Percentiles rank a stretch among this genome's conserved stretches.
Conservation (phyloP, 225 moss, liverwort and hornwort species). For the Lunularia cruciata region DNA sequence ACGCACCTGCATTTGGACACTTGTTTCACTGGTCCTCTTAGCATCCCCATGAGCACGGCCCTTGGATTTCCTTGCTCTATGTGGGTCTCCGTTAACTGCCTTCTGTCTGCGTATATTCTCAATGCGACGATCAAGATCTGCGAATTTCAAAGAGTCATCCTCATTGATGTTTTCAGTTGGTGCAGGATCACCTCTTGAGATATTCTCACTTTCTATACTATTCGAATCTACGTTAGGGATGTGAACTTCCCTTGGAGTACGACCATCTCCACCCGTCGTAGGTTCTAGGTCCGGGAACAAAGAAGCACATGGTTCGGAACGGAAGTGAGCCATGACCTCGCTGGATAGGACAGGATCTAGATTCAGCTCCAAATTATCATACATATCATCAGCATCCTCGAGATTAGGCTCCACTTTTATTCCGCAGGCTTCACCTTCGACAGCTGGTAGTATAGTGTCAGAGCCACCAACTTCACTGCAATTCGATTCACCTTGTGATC, state of each 20-base stretch:
- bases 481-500: not conserved
- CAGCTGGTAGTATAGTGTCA: not conserved
- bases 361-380: constrained; percentile 19
- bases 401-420: not conserved
- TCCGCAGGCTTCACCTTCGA: not conserved
- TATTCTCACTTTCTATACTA: not conserved
- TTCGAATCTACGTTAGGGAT: not conserved
- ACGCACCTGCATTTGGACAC: constrained; percentile 70
- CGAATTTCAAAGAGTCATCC: constrained; percentile 94
- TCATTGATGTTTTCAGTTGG: constrained; percentile 11
- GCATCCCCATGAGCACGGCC: constrained; percentile 12
- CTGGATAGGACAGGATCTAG: constrained; percentile 8
- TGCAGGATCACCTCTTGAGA: not conserved
- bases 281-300: not conserved
- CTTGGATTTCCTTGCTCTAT: constrained; percentile 32
- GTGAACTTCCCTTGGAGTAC: too few relatives aligned
- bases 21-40: constrained; percentile 27
- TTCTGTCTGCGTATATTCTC: constrained; percentile 70
- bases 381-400: constrained; percentile 27
- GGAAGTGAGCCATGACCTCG: constrained; percentile 14
- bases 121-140: constrained; percentile 85
- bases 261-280: too few relatives aligned
- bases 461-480: not conserved
- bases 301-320: constrained; percentile 2
- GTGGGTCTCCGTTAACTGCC: constrained; percentile 21